Base-by-base conservation (phyloP, 2,329 filamentous ascomycete species). In the Sporothrix globosa region DNA sequence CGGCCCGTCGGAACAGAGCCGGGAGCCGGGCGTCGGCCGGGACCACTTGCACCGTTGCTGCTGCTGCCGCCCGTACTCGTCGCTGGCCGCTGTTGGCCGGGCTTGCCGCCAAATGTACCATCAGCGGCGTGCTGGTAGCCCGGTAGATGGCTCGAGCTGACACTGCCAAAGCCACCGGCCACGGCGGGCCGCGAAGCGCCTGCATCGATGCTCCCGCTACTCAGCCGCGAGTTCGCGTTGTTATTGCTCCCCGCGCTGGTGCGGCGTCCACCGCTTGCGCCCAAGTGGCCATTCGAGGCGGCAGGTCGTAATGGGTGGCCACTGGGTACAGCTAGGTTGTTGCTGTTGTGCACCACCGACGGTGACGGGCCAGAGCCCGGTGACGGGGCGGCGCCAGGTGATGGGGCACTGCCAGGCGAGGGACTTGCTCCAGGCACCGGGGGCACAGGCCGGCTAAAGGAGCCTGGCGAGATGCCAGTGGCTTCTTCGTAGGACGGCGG, bases 401-500 rank as follows among this genome's bases (percentile, higher is more conserved):
- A 60, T 9, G 56, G 56, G 3, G 34, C 56, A 14, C 2, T 11
- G 56, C 56, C 56, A 7, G 56, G 39, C 1, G 58, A 63, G 0
- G 58, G 58, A 4, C 39, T 21, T 19, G 58, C 58, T 4, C 58
- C 58, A 1, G 58, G 58, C 39, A 46, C 7, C 11, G 58, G 58
- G 11, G 58, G 58, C 1, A 63, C 58, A 2, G 58, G 58, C 30
- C 58, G 21, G 21, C 21, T 46, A 5, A 63, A 4, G 4, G 58
- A n/a, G 4, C 46, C 50, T 21, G 66, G 53, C 6, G 66, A 52
- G 34, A 72, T 70, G 53, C 70, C 73, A 17, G 50, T 70, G 46
- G 73, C 73, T 52, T 74, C 73, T 60, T 74, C 73, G 70, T 74
- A 74, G 6, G 72, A 72, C 21, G 73, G 73, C 10, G 73, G 73